These are phyloP conservation scores for Talaromyces sp. DNA, from an alignment of 2,329 filamentous ascomycete species.

Conservation along the genomic window DNA sequence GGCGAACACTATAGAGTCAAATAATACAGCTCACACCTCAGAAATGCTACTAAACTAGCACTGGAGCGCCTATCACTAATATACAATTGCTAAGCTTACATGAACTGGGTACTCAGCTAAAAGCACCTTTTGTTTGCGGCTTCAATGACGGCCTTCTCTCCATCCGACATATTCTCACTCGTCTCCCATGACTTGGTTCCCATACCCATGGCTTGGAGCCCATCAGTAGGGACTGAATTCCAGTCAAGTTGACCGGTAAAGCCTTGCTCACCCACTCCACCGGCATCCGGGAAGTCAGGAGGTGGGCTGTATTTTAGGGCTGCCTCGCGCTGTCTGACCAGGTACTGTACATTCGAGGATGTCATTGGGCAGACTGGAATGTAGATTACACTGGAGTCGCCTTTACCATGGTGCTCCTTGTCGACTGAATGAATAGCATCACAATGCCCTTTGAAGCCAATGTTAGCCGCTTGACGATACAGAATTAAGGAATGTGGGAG, in stretches of 20 bases:
- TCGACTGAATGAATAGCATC: slow-evolving; percentile 81
- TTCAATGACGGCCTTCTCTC: slow-evolving; percentile 52
- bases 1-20: not conserved
- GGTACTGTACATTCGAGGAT: slow-evolving; percentile 67
- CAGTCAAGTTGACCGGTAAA: slow-evolving; percentile 40
- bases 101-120: slow-evolving; percentile 25
- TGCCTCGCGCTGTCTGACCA: slow-evolving; percentile 65
- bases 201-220: slow-evolving; percentile 56
- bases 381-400: slow-evolving; percentile 81
- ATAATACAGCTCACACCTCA: not conserved
- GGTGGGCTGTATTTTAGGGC: slow-evolving; percentile 66
- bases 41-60: not conserved
- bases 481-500: not conserved
- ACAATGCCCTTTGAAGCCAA: slow-evolving; percentile 57
- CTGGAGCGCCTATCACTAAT: not conserved
- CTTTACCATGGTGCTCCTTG: slow-evolving; percentile 65
- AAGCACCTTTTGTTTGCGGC: slow-evolving; percentile 54
- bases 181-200: slow-evolving; percentile 49
- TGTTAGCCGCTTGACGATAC: not conserved
- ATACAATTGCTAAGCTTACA: not conserved
- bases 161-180: slow-evolving; percentile 45
- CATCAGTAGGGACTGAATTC: slow-evolving; percentile 44
- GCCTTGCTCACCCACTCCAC: slow-evolving; percentile 40
- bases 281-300: slow-evolving; percentile 65
- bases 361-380: slow-evolving; percentile 84